Evolutionary conservation across 2,329 filamentous ascomycete species (phyloP), one percentile per base, ranked within the genome.

Genomic region (Pezicula neosporulosa): DNA sequence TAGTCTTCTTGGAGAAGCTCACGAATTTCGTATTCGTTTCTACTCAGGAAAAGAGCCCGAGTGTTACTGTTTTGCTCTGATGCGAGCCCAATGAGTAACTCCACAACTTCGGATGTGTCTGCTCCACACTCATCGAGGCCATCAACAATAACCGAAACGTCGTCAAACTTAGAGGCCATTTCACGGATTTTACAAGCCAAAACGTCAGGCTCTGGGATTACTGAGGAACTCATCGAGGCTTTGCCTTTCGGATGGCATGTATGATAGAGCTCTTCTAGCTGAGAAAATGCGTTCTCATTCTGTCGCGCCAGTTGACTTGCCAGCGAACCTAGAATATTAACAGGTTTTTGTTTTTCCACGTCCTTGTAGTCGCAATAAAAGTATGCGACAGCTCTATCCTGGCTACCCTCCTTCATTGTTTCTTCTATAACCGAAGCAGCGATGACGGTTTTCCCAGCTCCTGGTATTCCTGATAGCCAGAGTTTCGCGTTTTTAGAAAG

Each of bases 291-390:
- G 5, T 15, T 15, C 36, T 15, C 16, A 16, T 15, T 16, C 24
- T 47, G 49, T 21, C 27, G 27, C 18, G 36, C 49, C 15, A 47
- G 38, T 43, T 42, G 42, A 8, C 13, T 35, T 16, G n/a, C 15
- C 3, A 44, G 9, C 18, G 35, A 41, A n/a, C 57, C 53, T 1
- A 65, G 35, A 6, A 64, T 55, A 19, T 57, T 60, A 3, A 48
- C 38, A 6, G 53, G 33, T 3, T 51, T 38, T 37, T 63, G 58
- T 2, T 49, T 58, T 18, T 49, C 13, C 7, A 19, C 4, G 33
- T 58, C 48, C 27, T 62, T 61, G 49, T 65, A 63, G 50, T 66
- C 59, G 42, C 59, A 66, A 49, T 60, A 64, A 45, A 58, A 66
- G 49, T 50, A 60, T 16, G 54, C 47, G 28, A 56, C 45, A 38